A percentile compares a stretch with the other conserved stretches of the same genome.
These are phyloP conservation scores for Scheffersomyces lignicola DNA, from an alignment of 1,139 yeast species.

Conservation along the genomic window DNA sequence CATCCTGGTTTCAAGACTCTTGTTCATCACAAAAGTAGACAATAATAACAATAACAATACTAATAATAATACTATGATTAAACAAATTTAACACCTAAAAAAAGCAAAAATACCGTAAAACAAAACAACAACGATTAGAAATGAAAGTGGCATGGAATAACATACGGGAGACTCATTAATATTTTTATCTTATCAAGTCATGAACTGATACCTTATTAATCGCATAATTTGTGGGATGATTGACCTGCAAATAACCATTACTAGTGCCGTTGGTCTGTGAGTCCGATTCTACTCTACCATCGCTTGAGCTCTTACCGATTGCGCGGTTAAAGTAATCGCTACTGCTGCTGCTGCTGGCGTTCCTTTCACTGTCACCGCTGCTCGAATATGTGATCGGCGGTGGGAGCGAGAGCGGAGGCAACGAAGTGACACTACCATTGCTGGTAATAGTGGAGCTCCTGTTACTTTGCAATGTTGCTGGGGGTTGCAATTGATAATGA, in stretches of 20 bases:
- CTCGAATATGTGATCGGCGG: conserved; percentile 1
- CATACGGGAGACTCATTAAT: no score
- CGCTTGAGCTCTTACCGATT: background rate
- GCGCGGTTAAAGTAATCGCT: background rate
- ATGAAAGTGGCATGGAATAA: no score
- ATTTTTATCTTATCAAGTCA: conserved; percentile 2
- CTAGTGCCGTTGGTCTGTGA: background rate
- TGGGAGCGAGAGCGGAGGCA: conserved; percentile 4
- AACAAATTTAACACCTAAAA: no score
- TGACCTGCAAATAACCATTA: conserved; percentile 1
- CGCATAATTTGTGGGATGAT: background rate
- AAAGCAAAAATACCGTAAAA: no score
- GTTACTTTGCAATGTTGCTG: background rate
- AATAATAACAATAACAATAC: no score
- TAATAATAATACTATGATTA: no score
- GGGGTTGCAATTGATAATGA: conserved; percentile 2
- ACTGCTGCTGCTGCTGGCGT: background rate
- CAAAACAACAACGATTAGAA: no score
- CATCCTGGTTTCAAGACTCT: no score
- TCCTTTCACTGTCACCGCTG: background rate
- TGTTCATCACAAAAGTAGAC: no score
- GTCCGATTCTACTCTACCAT: background rate
- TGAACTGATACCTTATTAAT: conserved; percentile 2
- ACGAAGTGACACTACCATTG: background rate
- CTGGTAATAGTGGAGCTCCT: no score